A percentile compares a stretch with the other conserved stretches of the same genome.
phyloP scores from a whole-genome alignment of 176 grass and related monocot species.

The Eragrostis nindensis region DNA sequence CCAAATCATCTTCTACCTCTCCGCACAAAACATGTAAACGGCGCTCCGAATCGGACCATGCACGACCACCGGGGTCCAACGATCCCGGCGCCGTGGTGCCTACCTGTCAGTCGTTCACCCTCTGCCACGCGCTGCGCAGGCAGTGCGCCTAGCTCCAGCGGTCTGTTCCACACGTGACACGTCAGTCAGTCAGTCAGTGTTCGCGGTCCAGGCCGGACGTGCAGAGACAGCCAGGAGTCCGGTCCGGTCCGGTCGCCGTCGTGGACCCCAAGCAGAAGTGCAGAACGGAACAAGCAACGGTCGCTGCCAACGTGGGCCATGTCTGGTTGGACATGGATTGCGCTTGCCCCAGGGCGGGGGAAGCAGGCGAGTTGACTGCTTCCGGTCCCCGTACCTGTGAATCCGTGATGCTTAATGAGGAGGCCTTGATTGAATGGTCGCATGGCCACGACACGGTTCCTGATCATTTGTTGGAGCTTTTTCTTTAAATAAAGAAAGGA shows the following conservation, averaged over 20 bases:
- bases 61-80: background rate
- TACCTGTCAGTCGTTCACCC: background rate
- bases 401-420: background rate
- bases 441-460: background rate
- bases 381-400: background rate
- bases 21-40: too few species aligned
- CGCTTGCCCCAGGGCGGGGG: conserved; percentile 11
- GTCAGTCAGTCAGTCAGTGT: background rate
- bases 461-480: conserved; percentile 1
- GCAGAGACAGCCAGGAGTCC: background rate
- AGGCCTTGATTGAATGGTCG: background rate
- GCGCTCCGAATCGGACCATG: background rate
- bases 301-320: conserved; percentile 7
- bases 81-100: background rate
- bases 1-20: too few species aligned
- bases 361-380: conserved; percentile 8
- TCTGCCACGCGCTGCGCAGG: background rate
- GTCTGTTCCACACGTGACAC: conserved; percentile 1
- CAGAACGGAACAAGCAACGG: conserved; percentile 16
- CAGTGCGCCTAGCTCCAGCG: background rate
- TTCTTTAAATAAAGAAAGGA: background rate
- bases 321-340: background rate
- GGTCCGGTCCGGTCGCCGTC: conserved; percentile 10
- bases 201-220: conserved; percentile 5
- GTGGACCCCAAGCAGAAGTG: background rate